Evolutionary conservation across 2,329 filamentous ascomycete genomes (phyloP).

Genomic region (Monosporascus sp.): DNA sequence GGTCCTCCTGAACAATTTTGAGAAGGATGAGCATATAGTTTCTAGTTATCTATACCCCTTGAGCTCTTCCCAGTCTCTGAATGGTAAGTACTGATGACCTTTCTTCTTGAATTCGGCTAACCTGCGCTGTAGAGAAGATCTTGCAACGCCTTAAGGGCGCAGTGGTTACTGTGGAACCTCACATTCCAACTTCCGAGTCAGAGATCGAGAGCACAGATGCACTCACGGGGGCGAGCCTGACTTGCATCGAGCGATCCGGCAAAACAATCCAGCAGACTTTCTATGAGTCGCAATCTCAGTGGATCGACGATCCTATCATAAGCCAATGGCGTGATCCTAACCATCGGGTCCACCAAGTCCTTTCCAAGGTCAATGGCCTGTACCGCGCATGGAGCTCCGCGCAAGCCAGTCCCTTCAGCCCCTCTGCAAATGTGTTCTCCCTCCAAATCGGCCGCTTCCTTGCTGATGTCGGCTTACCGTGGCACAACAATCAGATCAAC

Average conservation of each 20-base stretch:
- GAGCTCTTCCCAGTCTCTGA: not conserved
- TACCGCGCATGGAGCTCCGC: conserved; percentile 1
- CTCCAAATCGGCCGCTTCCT: conserved; percentile 1
- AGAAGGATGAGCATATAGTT: no score
- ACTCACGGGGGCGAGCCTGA: not conserved
- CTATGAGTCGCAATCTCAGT: conserved; percentile 3
- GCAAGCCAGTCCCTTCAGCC: not conserved
- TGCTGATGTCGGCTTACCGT: conserved; percentile 6
- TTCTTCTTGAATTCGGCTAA: not conserved
- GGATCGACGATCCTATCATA: conserved; percentile 6
- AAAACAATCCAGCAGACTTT: conserved; percentile 1
- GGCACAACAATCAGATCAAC: conserved; percentile 10
- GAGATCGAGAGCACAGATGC: not conserved
- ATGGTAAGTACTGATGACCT: not conserved
- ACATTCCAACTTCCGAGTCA: not conserved
- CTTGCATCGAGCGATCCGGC: not conserved
- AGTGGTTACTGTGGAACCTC: not conserved
- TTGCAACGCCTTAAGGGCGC: not conserved
- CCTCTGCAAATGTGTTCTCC: conserved; percentile 1
- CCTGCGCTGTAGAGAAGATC: not conserved
- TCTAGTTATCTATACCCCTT: not conserved
- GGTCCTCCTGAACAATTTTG: not conserved
- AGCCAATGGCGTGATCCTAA: conserved; percentile 5
- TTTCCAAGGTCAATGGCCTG: conserved; percentile 1
- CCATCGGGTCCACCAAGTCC: conserved; percentile 2